Base-by-base conservation (phyloP, 805 yeast genomes). In the Jamesozyma hellenica region DNA sequence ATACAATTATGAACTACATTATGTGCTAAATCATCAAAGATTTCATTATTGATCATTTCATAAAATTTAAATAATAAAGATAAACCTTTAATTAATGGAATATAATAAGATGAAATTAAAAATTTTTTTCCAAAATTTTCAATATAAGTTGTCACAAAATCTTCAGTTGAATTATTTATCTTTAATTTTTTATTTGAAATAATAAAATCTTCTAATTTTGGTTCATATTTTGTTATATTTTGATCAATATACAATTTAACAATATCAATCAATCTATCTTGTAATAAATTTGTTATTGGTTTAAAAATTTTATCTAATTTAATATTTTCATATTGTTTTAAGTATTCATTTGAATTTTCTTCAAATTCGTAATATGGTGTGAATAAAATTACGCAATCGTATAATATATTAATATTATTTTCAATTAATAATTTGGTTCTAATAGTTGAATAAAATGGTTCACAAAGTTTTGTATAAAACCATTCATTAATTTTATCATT, bases 11-110 rank as follows among this genome's bases (percentile, higher is more conserved):
- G 95, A 4, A 90, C 82, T 38, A 86, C 78, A 41, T 82, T 76
- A 56, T 86, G 95, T 0, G 96, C 95, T 47, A 88, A 63, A 53
- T 85, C 95, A 56, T 86, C 95, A 62, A 88, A 90, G 2, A 86
- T 82, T 11, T 71, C 64, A 2, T 88, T 77, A 47, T 80, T 79
- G 28, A 90, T 73, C 50, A 87, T 65, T 51, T 84, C 94, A 54
- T 85, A 84, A 17, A 88, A 80, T 54, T 77, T 82, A 27, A 86
- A 78, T 25, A 88, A 63, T 5, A 90, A 61, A 1, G 79, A 71
- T 32, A 87, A 62, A 0, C 94, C 79, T 40, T 74, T 74, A 3
- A 74, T 70, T 34, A 86, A 64, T 1, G 95, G 95, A 12, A 84
- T 76, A 55, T 83, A 86, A 51, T 79, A 71, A 16, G 67, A 27